A percentile compares a stretch with the other conserved stretches of the same genome.
Conservation (phyloP, 306 rosid genomes). For the Acacia confusa region DNA sequence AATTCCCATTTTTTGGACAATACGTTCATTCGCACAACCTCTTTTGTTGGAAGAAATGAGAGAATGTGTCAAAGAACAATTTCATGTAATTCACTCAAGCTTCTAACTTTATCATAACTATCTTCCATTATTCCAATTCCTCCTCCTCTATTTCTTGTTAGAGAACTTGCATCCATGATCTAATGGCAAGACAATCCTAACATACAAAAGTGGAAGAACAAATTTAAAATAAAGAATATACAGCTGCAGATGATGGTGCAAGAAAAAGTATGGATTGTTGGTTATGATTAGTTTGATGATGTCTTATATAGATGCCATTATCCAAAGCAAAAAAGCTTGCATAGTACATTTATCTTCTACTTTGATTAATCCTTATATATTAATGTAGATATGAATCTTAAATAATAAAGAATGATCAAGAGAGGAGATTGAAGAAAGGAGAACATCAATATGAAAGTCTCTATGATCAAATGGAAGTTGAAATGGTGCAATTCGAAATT, state of each 20-base stretch:
- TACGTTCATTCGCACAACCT: constrained; percentile 30
- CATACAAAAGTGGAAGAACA: background rate
- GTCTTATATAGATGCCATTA: no score
- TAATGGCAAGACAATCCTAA: no score
- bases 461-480: no score
- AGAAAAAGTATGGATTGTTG: background rate
- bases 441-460: no score
- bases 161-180: background rate
- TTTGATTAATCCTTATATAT: no score
- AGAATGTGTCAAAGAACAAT: constrained; percentile 5
- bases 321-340: no score
- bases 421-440: no score
- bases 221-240: background rate
- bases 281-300: no score
- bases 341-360: no score
- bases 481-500: no score
- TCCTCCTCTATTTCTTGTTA: background rate
- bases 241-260: background rate
- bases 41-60: constrained; percentile 18
- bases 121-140: background rate
- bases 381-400: no score
- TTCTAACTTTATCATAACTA: background rate
- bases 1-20: constrained; percentile 30
- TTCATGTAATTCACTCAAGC: constrained; percentile 21
- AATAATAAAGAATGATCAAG: no score